phyloP scores from a whole-genome alignment of 306 rosid species.

The Ziziphus jujuba region DNA sequence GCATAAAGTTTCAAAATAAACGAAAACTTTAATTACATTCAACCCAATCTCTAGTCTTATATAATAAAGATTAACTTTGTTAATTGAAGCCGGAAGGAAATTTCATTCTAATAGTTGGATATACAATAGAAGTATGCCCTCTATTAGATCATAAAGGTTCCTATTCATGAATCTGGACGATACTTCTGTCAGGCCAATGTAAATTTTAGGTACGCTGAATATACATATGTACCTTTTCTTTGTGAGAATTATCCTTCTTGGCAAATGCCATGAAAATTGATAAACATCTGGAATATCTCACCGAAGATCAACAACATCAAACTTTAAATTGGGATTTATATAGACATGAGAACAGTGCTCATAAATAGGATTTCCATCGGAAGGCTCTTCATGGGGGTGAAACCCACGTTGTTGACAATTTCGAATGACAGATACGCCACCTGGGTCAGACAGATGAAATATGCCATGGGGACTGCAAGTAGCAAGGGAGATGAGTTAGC shows the following conservation, averaged over 20 bases:
- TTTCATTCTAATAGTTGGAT: slow-evolving; percentile 10
- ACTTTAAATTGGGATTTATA: slow-evolving; percentile 69
- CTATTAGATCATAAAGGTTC: neutral
- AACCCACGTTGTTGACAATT: slow-evolving; percentile 93
- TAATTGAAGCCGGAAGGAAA: neutral
- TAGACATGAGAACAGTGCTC: slow-evolving; percentile 98
- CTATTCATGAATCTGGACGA: slow-evolving; percentile 7
- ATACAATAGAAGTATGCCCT: slow-evolving; percentile 29
- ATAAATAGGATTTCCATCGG: slow-evolving; percentile 78
- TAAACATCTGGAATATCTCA: slow-evolving; percentile 11
- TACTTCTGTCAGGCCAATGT: slow-evolving; percentile 12
- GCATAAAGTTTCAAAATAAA: too few species aligned
- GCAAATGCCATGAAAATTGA: neutral
- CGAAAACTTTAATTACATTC: too few species aligned
- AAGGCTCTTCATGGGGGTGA: slow-evolving; percentile 97
- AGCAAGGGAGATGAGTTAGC: slow-evolving; percentile 31
- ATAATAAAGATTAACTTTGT: too few species aligned
- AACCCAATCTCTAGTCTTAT: too few species aligned
- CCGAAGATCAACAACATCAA: slow-evolving; percentile 83
- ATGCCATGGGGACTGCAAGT: slow-evolving; percentile 92
- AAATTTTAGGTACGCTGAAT: slow-evolving; percentile 10
- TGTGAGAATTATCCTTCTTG: slow-evolving; percentile 10
- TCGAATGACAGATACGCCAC: slow-evolving; percentile 86
- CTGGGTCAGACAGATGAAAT: slow-evolving; percentile 93
- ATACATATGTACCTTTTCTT: slow-evolving; percentile 23